Evolutionary conservation across 2,329 filamentous ascomycete genomes (phyloP), one percentile per base, ranked within the genome.

Genomic region (Emergomyces africanus): DNA sequence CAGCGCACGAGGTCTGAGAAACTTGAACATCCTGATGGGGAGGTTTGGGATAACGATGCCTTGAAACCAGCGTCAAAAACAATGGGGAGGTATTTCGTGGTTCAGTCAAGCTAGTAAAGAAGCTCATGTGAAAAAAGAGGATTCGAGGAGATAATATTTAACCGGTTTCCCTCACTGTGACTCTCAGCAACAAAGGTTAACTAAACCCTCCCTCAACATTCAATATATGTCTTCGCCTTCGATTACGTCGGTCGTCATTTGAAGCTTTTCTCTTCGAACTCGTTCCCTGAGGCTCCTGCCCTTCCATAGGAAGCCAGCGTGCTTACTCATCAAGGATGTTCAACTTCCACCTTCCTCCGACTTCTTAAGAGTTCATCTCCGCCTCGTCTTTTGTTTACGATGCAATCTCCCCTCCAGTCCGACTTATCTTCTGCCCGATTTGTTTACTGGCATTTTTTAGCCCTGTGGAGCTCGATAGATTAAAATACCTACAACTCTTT

Each of bases 11-110:
- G 66, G 46, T 59, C 63, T 9, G 66, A 68, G 51, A 71, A 65
- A 51, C 68, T 68, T 55, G 61, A 65, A 42, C 65, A 61, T 12
- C 68, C 72, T 3, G 78, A 80, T 23, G 74, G 73, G 3, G 75
- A 78, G 15, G 78, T 75, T 0, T 83, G 87, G 73, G 75, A 83
- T 62, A 92, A 89, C 83, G 81, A 94, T 75, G 83, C 86, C 0
- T 71, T 94, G 54, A 79, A 78, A 1, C 80, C 81, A 58, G 88
- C 89, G 0, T 77, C 81, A 18, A 83, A 81, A 66, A 89, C 78
- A 58, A 81, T 81, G 4, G 88, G 88, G 15, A 82, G 80, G 64
- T 95, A 86, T 67, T 92, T 95, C 65, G 83, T 92, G 8, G 89
- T 94, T 1, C 82, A 89, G 63, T 71, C 68, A 15, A 64, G 66